These are phyloP conservation scores for Acer campestre DNA, from an alignment of 345 rosid genomes.

Conservation along the genomic window DNA sequence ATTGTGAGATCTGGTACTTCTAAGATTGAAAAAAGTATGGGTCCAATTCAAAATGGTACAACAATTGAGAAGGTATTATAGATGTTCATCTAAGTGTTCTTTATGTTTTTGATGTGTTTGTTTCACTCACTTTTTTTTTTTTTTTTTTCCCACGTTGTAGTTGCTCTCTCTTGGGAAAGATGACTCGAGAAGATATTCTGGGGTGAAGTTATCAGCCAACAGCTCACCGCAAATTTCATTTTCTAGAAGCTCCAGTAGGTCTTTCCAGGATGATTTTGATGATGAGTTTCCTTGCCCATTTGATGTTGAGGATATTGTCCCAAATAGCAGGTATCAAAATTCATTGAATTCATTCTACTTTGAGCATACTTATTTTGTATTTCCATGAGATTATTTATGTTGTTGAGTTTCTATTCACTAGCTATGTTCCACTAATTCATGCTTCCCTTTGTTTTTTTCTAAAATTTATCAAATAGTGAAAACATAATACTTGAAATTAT, in stretches of 20 bases:
- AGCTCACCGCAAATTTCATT: constrained; percentile 58
- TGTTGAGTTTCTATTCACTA: background rate
- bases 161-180: constrained; percentile 53
- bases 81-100: constrained; percentile 2
- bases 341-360: background rate
- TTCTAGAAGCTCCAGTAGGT: constrained; percentile 81
- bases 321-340: constrained; percentile 62
- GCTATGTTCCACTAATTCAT: background rate
- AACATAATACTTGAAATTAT: background rate
- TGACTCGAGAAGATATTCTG: constrained; percentile 47
- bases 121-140: constrained; percentile 14
- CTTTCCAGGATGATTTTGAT: constrained; percentile 76
- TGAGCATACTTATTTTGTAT: constrained; percentile 1
- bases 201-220: constrained; percentile 50
- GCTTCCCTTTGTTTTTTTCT: background rate
- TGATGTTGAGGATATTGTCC: constrained; percentile 69
- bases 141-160: constrained; percentile 36
- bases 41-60: constrained; percentile 41
- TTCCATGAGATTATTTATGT: background rate
- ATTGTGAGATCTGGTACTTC: constrained; percentile 42
- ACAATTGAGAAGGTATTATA: constrained; percentile 67
- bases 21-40: constrained; percentile 42
- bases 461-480: background rate
- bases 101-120: background rate
- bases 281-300: constrained; percentile 86